phyloP scores from a whole-genome alignment of 495 filamentous ascomycete species.

The Podospora comata region DNA sequence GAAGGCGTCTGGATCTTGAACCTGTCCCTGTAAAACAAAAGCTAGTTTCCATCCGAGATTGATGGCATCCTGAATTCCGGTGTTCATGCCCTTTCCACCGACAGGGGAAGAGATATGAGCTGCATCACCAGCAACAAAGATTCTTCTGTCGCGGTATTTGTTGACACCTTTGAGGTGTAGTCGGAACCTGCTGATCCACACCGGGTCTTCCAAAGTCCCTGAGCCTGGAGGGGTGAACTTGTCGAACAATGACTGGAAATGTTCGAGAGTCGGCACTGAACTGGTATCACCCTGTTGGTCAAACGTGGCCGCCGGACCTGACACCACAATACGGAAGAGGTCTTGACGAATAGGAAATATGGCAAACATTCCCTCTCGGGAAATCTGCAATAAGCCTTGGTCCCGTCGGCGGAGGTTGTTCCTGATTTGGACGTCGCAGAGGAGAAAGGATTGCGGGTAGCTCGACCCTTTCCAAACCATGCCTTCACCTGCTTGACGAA shows the following conservation, averaged over 20 bases:
- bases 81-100: slow-evolving; percentile 61
- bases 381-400: slow-evolving; percentile 28
- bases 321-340: slow-evolving; percentile 34
- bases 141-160: slow-evolving; percentile 35
- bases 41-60: slow-evolving; percentile 59
- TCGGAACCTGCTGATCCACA: slow-evolving; percentile 43
- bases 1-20: slow-evolving; percentile 15
- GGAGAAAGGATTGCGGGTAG: slow-evolving; percentile 45
- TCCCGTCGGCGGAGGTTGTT: slow-evolving; percentile 32
- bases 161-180: slow-evolving; percentile 39
- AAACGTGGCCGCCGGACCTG: slow-evolving; percentile 13
- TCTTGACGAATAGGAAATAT: slow-evolving; percentile 33
- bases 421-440: slow-evolving; percentile 41
- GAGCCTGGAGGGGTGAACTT: slow-evolving; percentile 32
- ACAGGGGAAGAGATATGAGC: slow-evolving; percentile 58
- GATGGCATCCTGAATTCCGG: slow-evolving; percentile 56
- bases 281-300: slow-evolving; percentile 17
- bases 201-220: slow-evolving; percentile 32
- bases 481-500: neutral
- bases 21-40: slow-evolving; percentile 27
- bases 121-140: slow-evolving; percentile 57
- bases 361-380: slow-evolving; percentile 27
- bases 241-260: slow-evolving; percentile 32
- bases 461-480: slow-evolving; percentile 38
- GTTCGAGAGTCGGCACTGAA: slow-evolving; percentile 30